These are phyloP conservation scores for Scedosporium apiospermum DNA, from an alignment of 2,329 filamentous ascomycete genomes.

Conservation along the genomic window DNA sequence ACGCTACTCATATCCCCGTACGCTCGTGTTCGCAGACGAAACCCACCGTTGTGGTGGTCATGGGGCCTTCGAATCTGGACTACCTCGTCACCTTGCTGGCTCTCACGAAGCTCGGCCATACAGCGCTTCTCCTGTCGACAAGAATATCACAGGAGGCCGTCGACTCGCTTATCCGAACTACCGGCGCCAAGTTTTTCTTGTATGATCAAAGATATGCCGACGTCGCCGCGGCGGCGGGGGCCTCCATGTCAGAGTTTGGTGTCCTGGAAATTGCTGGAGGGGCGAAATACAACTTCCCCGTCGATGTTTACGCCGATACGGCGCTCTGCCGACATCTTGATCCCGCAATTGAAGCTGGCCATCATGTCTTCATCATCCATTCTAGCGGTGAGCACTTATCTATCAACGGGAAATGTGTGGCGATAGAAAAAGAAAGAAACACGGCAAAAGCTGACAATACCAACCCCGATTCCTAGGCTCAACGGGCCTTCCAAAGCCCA, in stretches of 20 bases:
- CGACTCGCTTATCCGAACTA: constrained; percentile 18
- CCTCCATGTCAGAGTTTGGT: constrained; percentile 11
- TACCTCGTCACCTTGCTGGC: constrained; percentile 45
- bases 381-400: constrained; percentile 23
- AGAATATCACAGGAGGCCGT: constrained; percentile 22
- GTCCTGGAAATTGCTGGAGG: constrained; percentile 17
- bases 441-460: constrained; percentile 14
- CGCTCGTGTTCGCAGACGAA: constrained; percentile 15
- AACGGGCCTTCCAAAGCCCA: constrained; percentile 54
- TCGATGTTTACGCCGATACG: constrained; percentile 20
- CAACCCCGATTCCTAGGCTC: constrained; percentile 36
- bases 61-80: constrained; percentile 44
- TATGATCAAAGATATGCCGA: constrained; percentile 15
- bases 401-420: no score
- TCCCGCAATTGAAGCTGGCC: constrained; percentile 13
- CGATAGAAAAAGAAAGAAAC: no score
- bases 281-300: constrained; percentile 18
- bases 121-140: constrained; percentile 28
- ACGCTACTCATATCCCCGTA: constrained; percentile 14
- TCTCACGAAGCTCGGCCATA: constrained; percentile 44
- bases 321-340: constrained; percentile 14
- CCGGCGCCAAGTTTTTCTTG: constrained; percentile 16
- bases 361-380: constrained; percentile 23
- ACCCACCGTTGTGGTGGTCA: constrained; percentile 32
- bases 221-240: constrained; percentile 12